phyloP scores from a whole-genome alignment of 768 basidiomycete genomes.

The Neoboletus brunneissimus region DNA sequence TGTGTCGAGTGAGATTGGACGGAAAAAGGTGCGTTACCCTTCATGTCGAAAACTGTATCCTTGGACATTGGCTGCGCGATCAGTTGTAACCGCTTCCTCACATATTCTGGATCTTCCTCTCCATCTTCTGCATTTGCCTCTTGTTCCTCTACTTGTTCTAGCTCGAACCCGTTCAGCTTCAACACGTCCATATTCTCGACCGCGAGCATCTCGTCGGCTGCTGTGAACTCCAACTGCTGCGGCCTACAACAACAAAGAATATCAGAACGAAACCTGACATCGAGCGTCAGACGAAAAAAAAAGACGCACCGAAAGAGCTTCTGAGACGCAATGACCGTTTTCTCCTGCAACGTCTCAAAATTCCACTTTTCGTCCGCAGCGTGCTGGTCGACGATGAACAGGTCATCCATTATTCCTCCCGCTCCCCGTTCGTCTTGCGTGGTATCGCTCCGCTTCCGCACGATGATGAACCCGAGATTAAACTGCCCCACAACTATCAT shows the following conservation, averaged over 20 bases:
- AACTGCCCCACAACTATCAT: constrained; percentile 95
- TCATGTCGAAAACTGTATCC: constrained; percentile 82
- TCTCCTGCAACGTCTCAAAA: constrained; percentile 89
- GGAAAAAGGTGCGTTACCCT: constrained; percentile 50
- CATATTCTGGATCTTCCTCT: neutral
- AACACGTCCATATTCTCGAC: constrained; percentile 85
- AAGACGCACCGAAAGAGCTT: constrained; percentile 67
- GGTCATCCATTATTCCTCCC: constrained; percentile 59
- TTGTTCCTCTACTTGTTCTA: constrained; percentile 52
- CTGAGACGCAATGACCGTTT: constrained; percentile 88
- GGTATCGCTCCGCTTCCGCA: constrained; percentile 49
- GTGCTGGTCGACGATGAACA: constrained; percentile 97
- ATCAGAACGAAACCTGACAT: neutral
- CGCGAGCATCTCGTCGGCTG: constrained; percentile 86
- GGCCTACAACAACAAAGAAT: constrained; percentile 48
- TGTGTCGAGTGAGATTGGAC: neutral
- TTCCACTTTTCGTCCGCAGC: constrained; percentile 99
- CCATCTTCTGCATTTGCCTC: neutral
- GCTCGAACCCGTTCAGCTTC: constrained; percentile 85
- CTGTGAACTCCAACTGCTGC: constrained; percentile 73
- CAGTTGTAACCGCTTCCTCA: constrained; percentile 50
- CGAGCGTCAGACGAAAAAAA: neutral
- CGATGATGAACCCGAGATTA: constrained; percentile 92
- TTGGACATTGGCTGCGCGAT: constrained; percentile 89
- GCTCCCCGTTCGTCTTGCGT: neutral